These are phyloP conservation scores for Viola pubescens DNA, from an alignment of 441 rosid species.

Conservation along the genomic window DNA sequence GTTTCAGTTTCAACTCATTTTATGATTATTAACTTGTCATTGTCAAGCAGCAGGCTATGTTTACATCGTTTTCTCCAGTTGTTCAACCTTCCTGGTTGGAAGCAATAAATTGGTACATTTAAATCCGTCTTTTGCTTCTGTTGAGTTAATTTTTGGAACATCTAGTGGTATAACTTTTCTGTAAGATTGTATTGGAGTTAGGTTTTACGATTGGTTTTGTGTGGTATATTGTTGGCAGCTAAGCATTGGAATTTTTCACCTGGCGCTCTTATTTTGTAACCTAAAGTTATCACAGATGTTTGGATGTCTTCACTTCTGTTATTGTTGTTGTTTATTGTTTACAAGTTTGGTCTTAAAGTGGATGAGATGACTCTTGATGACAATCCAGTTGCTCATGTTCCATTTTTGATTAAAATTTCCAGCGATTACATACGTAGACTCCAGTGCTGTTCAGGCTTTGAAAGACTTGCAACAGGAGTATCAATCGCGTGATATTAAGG, in stretches of 20 bases:
- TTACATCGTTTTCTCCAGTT: too few species aligned
- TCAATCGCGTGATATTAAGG: slow-evolving; percentile 64
- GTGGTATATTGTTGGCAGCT: not conserved
- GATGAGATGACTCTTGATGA: not conserved
- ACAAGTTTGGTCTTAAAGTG: slow-evolving; percentile 1
- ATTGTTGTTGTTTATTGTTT: not conserved
- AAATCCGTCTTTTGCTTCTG: too few species aligned
- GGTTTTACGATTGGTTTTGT: too few species aligned
- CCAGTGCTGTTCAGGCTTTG: slow-evolving; percentile 77
- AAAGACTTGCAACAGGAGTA: slow-evolving; percentile 72
- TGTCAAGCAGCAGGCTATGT: not conserved
- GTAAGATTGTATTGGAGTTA: too few species aligned
- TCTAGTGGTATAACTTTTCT: too few species aligned
- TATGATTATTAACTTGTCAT: not conserved
- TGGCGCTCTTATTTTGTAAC: too few species aligned
- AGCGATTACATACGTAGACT: slow-evolving; percentile 75
- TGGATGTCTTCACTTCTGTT: not conserved
- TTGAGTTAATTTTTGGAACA: too few species aligned
- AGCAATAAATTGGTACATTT: too few species aligned
- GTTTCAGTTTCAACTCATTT: not conserved
- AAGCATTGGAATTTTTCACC: too few species aligned
- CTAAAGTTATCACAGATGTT: too few species aligned
- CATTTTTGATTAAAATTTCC: slow-evolving; percentile 9
- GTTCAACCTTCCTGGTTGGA: too few species aligned
- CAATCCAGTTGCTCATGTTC: not conserved